phyloP scores from a whole-genome alignment of 106 monocot genomes.

The Phalaenopsis equestris region DNA sequence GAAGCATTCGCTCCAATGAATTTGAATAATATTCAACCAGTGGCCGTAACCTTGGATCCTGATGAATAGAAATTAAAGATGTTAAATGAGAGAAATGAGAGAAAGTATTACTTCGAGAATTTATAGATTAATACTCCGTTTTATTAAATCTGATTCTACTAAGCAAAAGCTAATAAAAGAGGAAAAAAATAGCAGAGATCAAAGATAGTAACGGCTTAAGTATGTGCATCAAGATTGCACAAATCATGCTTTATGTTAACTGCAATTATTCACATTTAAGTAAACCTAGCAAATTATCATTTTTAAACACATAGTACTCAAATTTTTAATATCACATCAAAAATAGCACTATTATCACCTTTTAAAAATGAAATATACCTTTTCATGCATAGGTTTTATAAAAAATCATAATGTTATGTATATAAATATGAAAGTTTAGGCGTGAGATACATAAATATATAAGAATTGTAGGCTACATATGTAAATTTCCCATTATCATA shows the following conservation, averaged over 20 bases:
- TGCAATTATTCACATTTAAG: background rate
- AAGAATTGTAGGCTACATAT: too few species aligned
- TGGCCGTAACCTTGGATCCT: conserved; percentile 50
- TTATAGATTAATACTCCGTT: background rate
- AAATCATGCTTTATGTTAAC: background rate
- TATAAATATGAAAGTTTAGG: too few species aligned
- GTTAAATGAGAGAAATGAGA: background rate
- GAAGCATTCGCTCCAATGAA: conserved; percentile 62
- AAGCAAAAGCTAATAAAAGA: background rate
- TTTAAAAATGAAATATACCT: too few species aligned
- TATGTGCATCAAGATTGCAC: background rate
- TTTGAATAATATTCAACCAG: conserved; percentile 54
- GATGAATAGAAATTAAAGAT: conserved; percentile 8
- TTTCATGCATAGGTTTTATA: too few species aligned
- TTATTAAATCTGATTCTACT: background rate
- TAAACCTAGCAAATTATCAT: background rate
- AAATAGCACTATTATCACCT: too few species aligned
- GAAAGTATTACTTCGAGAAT: background rate
- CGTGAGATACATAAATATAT: too few species aligned
- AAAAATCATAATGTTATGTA: too few species aligned
- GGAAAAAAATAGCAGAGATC: background rate
- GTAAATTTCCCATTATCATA: background rate
- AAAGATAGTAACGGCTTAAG: background rate
- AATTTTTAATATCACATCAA: too few species aligned
- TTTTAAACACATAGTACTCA: too few species aligned